Base-by-base conservation (phyloP, 2,329 filamentous ascomycete genomes). In the Diplodia mutila region DNA sequence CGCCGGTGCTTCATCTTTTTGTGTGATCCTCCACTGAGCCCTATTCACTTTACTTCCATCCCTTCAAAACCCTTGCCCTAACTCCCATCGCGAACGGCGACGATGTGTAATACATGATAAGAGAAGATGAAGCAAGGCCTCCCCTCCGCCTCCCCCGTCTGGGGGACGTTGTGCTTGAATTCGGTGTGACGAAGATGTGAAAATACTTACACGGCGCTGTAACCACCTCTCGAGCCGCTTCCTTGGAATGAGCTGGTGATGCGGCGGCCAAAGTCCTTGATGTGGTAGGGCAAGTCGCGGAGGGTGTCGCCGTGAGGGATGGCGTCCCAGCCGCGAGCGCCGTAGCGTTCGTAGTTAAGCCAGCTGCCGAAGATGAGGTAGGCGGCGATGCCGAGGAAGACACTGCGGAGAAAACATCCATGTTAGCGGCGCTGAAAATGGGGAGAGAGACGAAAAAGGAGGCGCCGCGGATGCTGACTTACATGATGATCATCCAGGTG, bases 331-430 rank as follows among this genome's bases (percentile, higher is more conserved):
- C 95, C 95, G 53, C 94, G 87, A 64, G 94, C 94, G 57, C 94
- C 94, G 80, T 97, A 97, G 70, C 94, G 91, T 83, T 93, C 97
- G 85, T 98, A 98, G 84, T 98, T 98, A 78, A 98, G 89, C 95
- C 95, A 99, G 23, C 94, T 97, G 71, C 94, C 94, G 76, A 98
- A 98, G 78, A 98, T 97, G 71, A 99, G 89, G 81, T 98, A 99
- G 27, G 94, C 83, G 1, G 95, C 93, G 49, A 89, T 90, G 54
- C 87, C 87, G 70, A 98, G 85, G 86, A 99, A 99, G 69, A 90
- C 82, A 72, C 94, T 97, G 71, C 23, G n/a, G 21, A 2, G 23
- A 11, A 11, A 27, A 18, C 11, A 49, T n/a, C 18, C 51, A 52
- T 25, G 52, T n/a, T 12, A 46, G 39, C 25, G 34, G 27, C 6